Evolutionary conservation across 805 yeast species (phyloP).

Genomic region (Sungouiella blattae): DNA sequence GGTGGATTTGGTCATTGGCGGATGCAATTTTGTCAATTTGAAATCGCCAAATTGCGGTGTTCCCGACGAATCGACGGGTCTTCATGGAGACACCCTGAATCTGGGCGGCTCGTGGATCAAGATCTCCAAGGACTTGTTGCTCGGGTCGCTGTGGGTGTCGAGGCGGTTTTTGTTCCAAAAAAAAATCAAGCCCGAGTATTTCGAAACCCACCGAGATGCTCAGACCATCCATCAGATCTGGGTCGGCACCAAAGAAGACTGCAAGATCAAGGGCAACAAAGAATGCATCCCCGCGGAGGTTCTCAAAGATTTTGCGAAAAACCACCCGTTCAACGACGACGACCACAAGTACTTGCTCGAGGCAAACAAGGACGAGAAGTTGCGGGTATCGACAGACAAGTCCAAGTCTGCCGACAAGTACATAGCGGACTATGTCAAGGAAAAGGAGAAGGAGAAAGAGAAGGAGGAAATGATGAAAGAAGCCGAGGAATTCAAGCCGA

Average conservation of each 20-base stretch:
- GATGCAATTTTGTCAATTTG: slow-evolving; percentile 22
- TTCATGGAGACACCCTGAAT: slow-evolving; percentile 12
- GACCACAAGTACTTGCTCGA: slow-evolving; percentile 12
- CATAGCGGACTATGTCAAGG: slow-evolving; percentile 2
- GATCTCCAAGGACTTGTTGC: slow-evolving; percentile 45
- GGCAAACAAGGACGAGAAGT: slow-evolving; percentile 6
- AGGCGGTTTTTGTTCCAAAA: slow-evolving; percentile 37
- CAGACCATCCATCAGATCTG: slow-evolving; percentile 40
- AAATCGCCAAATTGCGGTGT: slow-evolving; percentile 10
- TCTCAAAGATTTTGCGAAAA: slow-evolving; percentile 25
- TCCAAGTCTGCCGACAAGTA: slow-evolving; percentile 14
- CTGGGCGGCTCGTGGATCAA: slow-evolving; percentile 35
- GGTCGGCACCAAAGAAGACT: slow-evolving; percentile 30
- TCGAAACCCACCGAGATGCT: slow-evolving; percentile 14
- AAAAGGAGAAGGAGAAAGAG: slow-evolving; percentile 3
- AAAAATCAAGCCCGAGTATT: slow-evolving; percentile 20
- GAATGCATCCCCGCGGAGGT: slow-evolving; percentile 27
- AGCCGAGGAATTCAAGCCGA: slow-evolving; percentile 3
- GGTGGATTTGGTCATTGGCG: slow-evolving; percentile 39
- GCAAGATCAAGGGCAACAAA: slow-evolving; percentile 36
- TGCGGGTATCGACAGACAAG: slow-evolving; percentile 9
- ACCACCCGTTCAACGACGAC: slow-evolving; percentile 25
- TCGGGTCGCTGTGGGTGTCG: slow-evolving; percentile 43
- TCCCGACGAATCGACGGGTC: slow-evolving; percentile 10
- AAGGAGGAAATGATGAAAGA: slow-evolving; percentile 5